Base-by-base conservation (phyloP, 768 basidiomycete species). In the Podaxis sp. region DNA sequence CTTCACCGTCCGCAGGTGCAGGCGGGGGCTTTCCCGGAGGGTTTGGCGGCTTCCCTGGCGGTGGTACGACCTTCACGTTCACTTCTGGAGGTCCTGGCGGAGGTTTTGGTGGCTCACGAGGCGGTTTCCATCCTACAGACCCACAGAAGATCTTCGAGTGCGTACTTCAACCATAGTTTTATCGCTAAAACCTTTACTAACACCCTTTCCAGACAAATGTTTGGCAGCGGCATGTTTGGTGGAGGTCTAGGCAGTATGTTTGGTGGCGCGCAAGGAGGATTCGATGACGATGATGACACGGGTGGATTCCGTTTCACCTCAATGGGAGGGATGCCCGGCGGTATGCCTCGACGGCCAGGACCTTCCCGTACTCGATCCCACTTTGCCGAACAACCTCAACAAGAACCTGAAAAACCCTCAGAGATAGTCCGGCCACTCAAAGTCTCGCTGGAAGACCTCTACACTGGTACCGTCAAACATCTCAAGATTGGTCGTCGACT, bases 101-200 rank as follows among this genome's bases (percentile, higher is more conserved):
- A 3, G 70, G 75, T 49, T 67, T 78, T 57, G 65, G 78, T 26
- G 60, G 75, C 42, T 68, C 78, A 26, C 68, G 74, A 12, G 64
- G 78, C 42, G 88, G 90, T 3, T 97, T 90, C 78, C 75, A 81
- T 5, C 93, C 96, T 2, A 75, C 84, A 26, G 95, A 97, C 69
- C 94, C 96, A 12, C 82, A 90, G 64, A 90, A 88, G 70, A 87
- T 98, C 73, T 97, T 98, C 74, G 89, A 92, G 92, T 90, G 72
- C 76, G 93, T 84, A 15, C 26, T 24, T 48, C 33, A 33, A 55
- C 15, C 24, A 46, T 46, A 11, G 17, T 1, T 22, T 15, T 36
- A 5, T 26, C 17, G 17, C 13, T 7, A 39, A 38, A 24, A 3
- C 5, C 15, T 33, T 3, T 53, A 53, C 60, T 67, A 42, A 68